Conservation (phyloP, 2,329 filamentous ascomycete genomes). For the Colletotrichum godetiae region DNA sequence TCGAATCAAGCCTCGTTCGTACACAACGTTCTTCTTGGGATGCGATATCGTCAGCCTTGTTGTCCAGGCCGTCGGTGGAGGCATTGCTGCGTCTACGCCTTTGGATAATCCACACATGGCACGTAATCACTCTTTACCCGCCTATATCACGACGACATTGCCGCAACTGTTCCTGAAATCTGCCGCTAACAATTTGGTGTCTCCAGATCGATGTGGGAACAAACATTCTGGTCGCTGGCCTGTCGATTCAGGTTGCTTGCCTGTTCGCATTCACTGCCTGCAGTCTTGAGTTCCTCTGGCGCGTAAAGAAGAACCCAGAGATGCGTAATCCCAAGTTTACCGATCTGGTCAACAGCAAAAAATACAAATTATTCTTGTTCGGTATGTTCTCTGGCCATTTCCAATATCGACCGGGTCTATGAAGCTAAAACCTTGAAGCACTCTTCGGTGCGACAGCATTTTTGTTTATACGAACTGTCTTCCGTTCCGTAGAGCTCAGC, state of each 20-base stretch:
- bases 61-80: conserved; percentile 11
- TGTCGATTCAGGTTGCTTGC: conserved; percentile 21
- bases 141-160: background rate
- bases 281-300: conserved; percentile 20
- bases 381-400: background rate
- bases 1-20: conserved; percentile 17
- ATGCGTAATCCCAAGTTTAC: conserved; percentile 11
- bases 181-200: background rate
- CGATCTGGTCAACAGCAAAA: conserved; percentile 20
- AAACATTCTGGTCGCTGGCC: conserved; percentile 7
- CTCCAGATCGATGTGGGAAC: conserved; percentile 18
- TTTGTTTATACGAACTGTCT: conserved; percentile 5
- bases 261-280: conserved; percentile 13
- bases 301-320: conserved; percentile 14
- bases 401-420: background rate
- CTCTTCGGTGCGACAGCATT: background rate
- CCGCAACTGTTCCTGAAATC: background rate
- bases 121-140: background rate
- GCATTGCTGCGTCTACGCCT: conserved; percentile 12
- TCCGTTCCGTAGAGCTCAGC: conserved; percentile 13
- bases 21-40: conserved; percentile 11
- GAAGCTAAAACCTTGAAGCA: background rate
- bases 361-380: conserved; percentile 8
- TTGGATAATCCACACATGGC: conserved; percentile 16
- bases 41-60: conserved; percentile 16